A percentile compares a stretch with the other conserved stretches of the same genome.
Evolutionary conservation across 106 monocot genomes (phyloP).

Genomic region (Hemerocallis citrina): DNA sequence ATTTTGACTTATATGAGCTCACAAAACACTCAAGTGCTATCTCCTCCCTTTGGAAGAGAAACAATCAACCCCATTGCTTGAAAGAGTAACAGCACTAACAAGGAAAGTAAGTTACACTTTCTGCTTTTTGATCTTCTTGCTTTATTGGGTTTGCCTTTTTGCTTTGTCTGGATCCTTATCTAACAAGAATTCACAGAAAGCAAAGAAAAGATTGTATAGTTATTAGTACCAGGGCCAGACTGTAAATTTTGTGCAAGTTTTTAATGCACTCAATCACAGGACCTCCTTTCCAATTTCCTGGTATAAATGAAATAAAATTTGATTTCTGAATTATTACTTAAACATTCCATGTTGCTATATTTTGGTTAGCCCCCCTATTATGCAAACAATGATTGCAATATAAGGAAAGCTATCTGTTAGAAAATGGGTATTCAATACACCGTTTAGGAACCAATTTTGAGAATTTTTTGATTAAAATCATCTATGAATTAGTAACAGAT

Average conservation of each 20-base stretch:
- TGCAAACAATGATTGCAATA: no score
- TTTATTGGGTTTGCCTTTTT: constrained; percentile 4
- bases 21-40: neutral
- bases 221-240: neutral
- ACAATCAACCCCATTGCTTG: constrained; percentile 1
- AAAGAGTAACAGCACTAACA: neutral
- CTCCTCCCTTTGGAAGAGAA: neutral
- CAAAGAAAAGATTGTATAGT: neutral
- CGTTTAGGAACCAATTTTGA: no score
- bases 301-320: no score
- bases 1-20: constrained; percentile 1
- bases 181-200: neutral
- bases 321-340: no score
- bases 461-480: no score
- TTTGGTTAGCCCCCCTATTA: no score
- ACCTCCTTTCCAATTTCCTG: no score
- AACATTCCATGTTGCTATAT: no score
- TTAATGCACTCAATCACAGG: neutral
- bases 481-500: no score
- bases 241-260: constrained; percentile 8
- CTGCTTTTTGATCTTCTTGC: neutral
- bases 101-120: neutral
- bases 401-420: no score
- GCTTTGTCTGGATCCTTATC: constrained; percentile 5
- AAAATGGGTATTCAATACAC: no score